phyloP scores from a whole-genome alignment of 2,329 filamentous ascomycete species.

The Fusarium devonianum region DNA sequence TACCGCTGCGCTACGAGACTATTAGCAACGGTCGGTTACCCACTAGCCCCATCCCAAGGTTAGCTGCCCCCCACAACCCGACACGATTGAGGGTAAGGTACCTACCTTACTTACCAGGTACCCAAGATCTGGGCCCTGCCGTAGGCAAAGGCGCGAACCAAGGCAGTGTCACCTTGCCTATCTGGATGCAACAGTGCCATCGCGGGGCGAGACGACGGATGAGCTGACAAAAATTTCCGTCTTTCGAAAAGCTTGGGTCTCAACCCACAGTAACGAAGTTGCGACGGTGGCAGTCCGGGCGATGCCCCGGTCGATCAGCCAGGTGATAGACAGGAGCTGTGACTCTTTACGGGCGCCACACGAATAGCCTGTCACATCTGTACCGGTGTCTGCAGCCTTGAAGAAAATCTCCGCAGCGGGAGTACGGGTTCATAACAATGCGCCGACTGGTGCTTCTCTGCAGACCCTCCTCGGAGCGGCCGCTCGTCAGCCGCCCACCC shows the following conservation, averaged over 20 bases:
- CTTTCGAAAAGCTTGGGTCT: conserved; percentile 19
- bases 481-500: conserved; percentile 19
- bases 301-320: conserved; percentile 17
- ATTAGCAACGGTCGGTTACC: conserved; percentile 26
- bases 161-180: conserved; percentile 32
- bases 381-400: conserved; percentile 16
- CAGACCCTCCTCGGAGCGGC: conserved; percentile 24
- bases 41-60: conserved; percentile 29
- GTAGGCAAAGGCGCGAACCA: conserved; percentile 17
- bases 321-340: conserved; percentile 15
- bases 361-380: conserved; percentile 20
- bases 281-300: conserved; percentile 9
- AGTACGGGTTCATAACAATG: conserved; percentile 6
- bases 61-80: too few species aligned
- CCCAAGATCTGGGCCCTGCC: conserved; percentile 32
- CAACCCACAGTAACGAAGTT: conserved; percentile 7
- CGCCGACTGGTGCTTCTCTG: conserved; percentile 1
- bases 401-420: conserved; percentile 28
- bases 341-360: conserved; percentile 8
- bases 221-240: conserved; percentile 36
- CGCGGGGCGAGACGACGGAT: conserved; percentile 41
- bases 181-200: conserved; percentile 44
- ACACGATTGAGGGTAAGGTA: too few species aligned
- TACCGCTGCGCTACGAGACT: conserved; percentile 16
- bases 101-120: too few species aligned